Evolutionary conservation across 805 yeast genomes (phyloP).

Genomic region (Pichia californica): DNA sequence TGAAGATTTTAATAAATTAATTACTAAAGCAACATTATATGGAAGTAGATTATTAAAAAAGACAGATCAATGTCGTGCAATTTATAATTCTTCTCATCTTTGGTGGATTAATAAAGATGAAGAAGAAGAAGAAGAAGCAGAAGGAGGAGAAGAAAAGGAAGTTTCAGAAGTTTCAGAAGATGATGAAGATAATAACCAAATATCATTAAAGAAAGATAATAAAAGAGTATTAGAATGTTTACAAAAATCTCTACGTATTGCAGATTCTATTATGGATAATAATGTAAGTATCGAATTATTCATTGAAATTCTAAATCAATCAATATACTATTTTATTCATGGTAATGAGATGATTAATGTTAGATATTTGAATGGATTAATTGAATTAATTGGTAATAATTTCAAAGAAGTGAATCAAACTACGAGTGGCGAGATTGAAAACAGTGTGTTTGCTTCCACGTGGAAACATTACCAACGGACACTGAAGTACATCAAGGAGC

Average conservation of each 20-base stretch:
- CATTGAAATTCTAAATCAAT: conserved; percentile 82
- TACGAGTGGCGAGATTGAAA: conserved; percentile 11
- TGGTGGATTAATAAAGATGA: conserved; percentile 82
- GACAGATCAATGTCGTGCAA: conserved; percentile 92
- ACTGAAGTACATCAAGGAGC: conserved; percentile 59
- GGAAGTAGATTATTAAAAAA: conserved; percentile 85
- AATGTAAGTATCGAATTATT: conserved; percentile 72
- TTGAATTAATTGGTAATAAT: conserved; percentile 71
- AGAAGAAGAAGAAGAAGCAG: conserved; percentile 16
- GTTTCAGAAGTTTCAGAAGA: neutral
- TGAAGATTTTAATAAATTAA: conserved; percentile 75
- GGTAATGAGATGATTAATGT: conserved; percentile 67
- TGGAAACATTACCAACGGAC: conserved; percentile 64
- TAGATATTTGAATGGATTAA: conserved; percentile 76
- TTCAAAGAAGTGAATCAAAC: conserved; percentile 28
- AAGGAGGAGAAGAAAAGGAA: conserved; percentile 21
- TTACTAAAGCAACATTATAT: conserved; percentile 78
- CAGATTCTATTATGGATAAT: conserved; percentile 88
- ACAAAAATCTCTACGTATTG: conserved; percentile 80
- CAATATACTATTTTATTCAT: conserved; percentile 77
- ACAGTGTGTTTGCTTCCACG: conserved; percentile 29
- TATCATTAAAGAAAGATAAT: conserved; percentile 33
- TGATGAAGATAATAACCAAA: conserved; percentile 10
- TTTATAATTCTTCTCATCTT: conserved; percentile 78
- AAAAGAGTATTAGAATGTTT: conserved; percentile 86